Evolutionary conservation across 2,329 filamentous ascomycete species (phyloP), one percentile per base, ranked within the genome.

Genomic region (Ophiostoma ips): DNA sequence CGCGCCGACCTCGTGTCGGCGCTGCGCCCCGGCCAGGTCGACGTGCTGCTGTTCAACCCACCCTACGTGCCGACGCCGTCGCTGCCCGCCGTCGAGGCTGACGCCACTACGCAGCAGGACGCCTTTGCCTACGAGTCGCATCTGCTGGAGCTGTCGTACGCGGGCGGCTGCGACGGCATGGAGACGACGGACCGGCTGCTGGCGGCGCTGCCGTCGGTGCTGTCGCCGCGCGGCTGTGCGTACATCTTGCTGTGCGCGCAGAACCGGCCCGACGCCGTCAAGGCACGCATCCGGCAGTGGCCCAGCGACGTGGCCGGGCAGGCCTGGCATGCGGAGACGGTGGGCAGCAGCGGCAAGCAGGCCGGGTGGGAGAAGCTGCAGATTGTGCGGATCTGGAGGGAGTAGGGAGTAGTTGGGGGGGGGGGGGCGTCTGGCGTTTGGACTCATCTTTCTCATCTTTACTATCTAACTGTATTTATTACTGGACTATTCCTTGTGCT

Each of bases 291-390:
- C 3, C 49, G 60, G 38, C 47, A 31, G 12, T 57, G 60, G 50
- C 46, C 51, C 10, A 19, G n/a, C 15, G 45, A 11, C 15, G 15
- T 16, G 68, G 34, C 19, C 19, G 33, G 9, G 10, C 16, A 2
- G 1, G n/a, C 46, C 12, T 96, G 90, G 92, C 72, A 65, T 54
- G 86, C 78, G 10, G 80, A 88, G 63, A 86, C 77, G 16, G 88
- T 94, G 5, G 83, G 85, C 7, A 76, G 73, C 49, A 95, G 87
- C 64, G 90, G 90, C 46, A 87, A 83, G 70, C 79, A 84, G 64
- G 90, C 84, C 30, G 92, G 92, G 0, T 95, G 90, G 89, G 92
- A 98, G 70, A 94, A 84, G 68, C 70, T 98, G 64, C 83, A 88
- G 61, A 84, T 98, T 59, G 70, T 96, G 58, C 78, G 89, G 62